These are phyloP conservation scores for Canariomyces notabilis DNA, from an alignment of 2,329 filamentous ascomycete genomes.

Conservation along the genomic window DNA sequence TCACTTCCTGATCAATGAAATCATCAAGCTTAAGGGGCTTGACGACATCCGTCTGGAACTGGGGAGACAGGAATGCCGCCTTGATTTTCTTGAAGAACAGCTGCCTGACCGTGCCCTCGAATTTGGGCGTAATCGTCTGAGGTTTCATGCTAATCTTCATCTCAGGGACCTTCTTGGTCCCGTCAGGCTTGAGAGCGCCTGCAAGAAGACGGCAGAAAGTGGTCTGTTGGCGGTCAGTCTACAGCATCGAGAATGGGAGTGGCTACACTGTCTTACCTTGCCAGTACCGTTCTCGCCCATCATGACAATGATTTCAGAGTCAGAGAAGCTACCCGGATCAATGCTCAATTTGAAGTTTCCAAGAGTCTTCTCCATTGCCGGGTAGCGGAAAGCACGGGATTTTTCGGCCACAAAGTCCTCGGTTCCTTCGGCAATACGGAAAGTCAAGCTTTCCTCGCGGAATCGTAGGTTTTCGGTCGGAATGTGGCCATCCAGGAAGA, in stretches of 20 bases:
- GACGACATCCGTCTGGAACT: constrained; percentile 99
- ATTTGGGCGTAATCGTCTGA: constrained; percentile 98
- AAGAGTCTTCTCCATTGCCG: constrained; percentile 86
- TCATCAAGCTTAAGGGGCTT: constrained; percentile 99
- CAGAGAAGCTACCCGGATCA: constrained; percentile 82
- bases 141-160: constrained; percentile 99
- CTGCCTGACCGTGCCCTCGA: constrained; percentile 91
- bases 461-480: constrained; percentile 98
- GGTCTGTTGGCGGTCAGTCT: constrained; percentile 50
- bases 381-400: constrained; percentile 80
- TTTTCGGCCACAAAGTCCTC: constrained; percentile 87
- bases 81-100: constrained; percentile 99
- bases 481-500: constrained; percentile 97
- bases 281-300: constrained; percentile 99
- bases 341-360: constrained; percentile 82
- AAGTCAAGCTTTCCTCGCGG: constrained; percentile 93
- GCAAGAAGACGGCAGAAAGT: constrained; percentile 97
- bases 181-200: constrained; percentile 87
- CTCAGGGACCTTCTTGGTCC: constrained; percentile 68
- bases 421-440: constrained; percentile 83
- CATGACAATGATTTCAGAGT: constrained; percentile 98
- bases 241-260: background rate
- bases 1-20: constrained; percentile 99
- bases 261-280: constrained; percentile 21
- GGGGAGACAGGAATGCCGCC: constrained; percentile 88